Percentiles rank a stretch among this genome's conserved stretches.
Conservation (phyloP, 345 rosid species). For the Salix brachista region DNA sequence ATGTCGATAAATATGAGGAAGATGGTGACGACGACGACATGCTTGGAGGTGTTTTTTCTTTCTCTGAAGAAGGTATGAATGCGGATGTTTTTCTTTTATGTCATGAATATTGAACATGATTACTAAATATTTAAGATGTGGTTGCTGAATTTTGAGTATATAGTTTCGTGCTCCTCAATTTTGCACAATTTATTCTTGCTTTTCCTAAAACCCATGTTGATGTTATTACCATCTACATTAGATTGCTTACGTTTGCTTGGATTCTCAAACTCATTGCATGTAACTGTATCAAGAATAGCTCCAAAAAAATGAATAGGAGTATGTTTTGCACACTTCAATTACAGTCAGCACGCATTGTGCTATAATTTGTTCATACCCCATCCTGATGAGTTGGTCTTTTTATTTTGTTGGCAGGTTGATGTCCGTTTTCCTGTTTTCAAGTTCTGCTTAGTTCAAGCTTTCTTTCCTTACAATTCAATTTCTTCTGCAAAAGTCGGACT, state of each 20-base stretch:
- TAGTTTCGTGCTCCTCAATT: background rate
- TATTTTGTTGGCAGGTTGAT: conserved; percentile 44
- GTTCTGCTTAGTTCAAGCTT: background rate
- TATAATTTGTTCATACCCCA: background rate
- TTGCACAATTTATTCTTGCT: background rate
- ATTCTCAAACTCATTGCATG: background rate
- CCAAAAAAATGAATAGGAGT: no score
- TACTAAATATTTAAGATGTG: conserved; percentile 9
- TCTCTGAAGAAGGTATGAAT: conserved; percentile 82
- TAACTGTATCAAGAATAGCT: background rate
- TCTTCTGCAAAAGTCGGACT: conserved; percentile 16
- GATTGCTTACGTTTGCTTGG: background rate
- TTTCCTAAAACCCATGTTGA: background rate
- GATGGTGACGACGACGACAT: conserved; percentile 71
- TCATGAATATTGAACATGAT: background rate
- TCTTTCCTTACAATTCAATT: conserved; percentile 7
- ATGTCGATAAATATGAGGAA: conserved; percentile 59
- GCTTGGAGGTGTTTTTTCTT: conserved; percentile 89
- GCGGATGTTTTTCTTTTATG: background rate
- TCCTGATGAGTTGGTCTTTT: conserved; percentile 2
- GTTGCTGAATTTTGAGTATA: background rate
- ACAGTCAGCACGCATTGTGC: background rate
- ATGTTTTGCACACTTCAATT: background rate
- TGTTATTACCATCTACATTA: background rate
- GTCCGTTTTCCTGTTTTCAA: conserved; percentile 10